Base-by-base conservation (phyloP, 495 filamentous ascomycete species). In the Eremomyces bilateralis region DNA sequence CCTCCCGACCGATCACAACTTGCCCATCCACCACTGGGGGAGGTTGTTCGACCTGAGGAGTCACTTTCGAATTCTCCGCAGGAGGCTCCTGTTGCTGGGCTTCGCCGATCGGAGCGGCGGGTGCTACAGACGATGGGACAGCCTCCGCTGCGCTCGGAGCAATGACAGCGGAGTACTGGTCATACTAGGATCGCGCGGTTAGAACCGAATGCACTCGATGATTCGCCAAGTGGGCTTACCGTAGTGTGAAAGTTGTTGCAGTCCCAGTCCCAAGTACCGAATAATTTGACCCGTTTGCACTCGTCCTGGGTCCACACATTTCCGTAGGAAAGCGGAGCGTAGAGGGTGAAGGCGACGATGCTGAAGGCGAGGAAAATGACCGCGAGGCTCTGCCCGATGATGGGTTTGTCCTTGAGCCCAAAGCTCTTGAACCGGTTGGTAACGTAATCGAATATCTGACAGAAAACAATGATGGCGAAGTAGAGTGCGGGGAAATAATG, bases 401-500 rank as follows among this genome's bases (percentile, higher is more conserved):
- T 56, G 11, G 80, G 80, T 35, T 65, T 69, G 25, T 80, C 68
- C 29, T 64, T 69, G 16, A 93, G 49, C 1, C 79, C 76, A 25
- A 84, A 47, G 29, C 63, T 59, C 11, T 56, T 47, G 37, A 90
- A 61, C 33, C 90, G 73, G 39, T 64, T 67, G 15, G 72, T 69
- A 20, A 72, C 47, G 48, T 90, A 93, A 56, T 95, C 88, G 53
- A 78, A 80, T 28, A 76, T 65, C 51, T 95, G 88, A 54, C 76
- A 88, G 19, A 92, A 63, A 1, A 76, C 68, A 32, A 95, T 72
- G 45, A 97, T 71, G 38, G 80, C 82, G 48, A 95, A 95, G 58
- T 93, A 91, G 11, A 97, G 69, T 1, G 88, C 88, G 1, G 88
- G 88, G 35, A 97, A 74, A 46, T 97, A 97, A 50, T 97, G 88